phyloP scores from a whole-genome alignment of 1,284 basidiomycete species.

The Ustilago cynodontis region DNA sequence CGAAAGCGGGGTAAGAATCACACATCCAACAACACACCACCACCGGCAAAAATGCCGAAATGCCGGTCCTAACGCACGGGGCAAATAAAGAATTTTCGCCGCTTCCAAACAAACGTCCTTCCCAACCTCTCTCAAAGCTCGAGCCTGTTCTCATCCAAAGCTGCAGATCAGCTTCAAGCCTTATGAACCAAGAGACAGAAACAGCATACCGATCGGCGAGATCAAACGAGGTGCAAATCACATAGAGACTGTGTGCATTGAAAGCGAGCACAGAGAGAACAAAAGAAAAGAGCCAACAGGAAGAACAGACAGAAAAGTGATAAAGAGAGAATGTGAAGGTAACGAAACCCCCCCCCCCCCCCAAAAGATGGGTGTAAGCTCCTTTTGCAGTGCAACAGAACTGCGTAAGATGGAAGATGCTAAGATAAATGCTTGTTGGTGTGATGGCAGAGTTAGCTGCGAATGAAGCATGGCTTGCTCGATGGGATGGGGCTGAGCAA shows the following conservation, averaged over 20 bases:
- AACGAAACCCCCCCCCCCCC: not conserved
- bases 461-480: not conserved
- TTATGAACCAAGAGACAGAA: too few relatives aligned
- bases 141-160: too few relatives aligned
- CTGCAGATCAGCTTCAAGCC: too few relatives aligned
- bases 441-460: not conserved
- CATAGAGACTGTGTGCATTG: conserved; percentile 25
- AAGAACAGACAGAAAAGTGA: conserved; percentile 3
- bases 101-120: too few relatives aligned
- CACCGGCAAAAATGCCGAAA: not conserved
- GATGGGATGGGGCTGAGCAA: not conserved
- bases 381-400: conserved; percentile 7
- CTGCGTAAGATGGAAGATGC: conserved; percentile 1
- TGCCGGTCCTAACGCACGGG: conserved; percentile 7
- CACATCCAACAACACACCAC: not conserved
- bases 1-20: conserved; percentile 2
- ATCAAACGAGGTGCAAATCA: too few relatives aligned
- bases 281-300: conserved; percentile 1
- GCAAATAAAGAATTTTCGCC: not conserved
- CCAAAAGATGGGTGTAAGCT: not conserved
- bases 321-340: not conserved
- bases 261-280: not conserved
- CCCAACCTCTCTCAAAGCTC: too few relatives aligned
- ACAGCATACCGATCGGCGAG: too few relatives aligned
- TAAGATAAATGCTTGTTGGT: conserved; percentile 2